Percentiles rank a stretch among this genome's conserved stretches.
These are phyloP conservation scores for Cocos nucifera DNA, from an alignment of 176 grass and related monocot genomes.

Conservation along the genomic window DNA sequence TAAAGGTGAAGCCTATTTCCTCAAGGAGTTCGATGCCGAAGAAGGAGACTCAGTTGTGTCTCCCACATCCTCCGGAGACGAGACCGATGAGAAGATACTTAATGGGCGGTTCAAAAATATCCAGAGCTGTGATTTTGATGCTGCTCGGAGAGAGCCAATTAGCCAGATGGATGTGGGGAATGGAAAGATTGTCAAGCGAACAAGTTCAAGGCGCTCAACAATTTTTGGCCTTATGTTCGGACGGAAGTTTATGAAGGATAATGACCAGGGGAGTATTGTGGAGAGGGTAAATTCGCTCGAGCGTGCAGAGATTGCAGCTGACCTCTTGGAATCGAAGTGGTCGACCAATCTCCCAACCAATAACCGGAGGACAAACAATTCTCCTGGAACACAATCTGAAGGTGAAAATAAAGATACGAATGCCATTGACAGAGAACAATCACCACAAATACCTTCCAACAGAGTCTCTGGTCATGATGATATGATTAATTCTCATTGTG, in stretches of 20 bases:
- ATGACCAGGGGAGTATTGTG: conserved; percentile 15
- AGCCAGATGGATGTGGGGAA: conserved; percentile 15
- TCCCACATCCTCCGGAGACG: conserved; percentile 45
- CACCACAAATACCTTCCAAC: not conserved
- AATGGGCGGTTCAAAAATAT: conserved; percentile 32
- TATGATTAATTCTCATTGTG: conserved; percentile 19
- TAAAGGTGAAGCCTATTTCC: conserved; percentile 83
- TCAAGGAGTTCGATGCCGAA: conserved; percentile 28
- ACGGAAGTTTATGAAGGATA: conserved; percentile 42
- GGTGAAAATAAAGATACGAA: conserved; percentile 15
- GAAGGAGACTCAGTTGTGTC: conserved; percentile 44
- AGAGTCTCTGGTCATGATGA: conserved; percentile 17
- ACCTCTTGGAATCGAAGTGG: conserved; percentile 82
- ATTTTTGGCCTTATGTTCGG: conserved; percentile 76
- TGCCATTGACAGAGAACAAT: conserved; percentile 16
- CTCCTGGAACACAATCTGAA: conserved; percentile 26
- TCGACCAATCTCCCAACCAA: conserved; percentile 48
- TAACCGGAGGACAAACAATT: conserved; percentile 16
- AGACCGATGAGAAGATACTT: conserved; percentile 22
- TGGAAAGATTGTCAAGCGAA: conserved; percentile 37
- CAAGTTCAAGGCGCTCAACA: conserved; percentile 23
- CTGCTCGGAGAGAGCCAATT: conserved; percentile 22
- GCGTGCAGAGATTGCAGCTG: conserved; percentile 71
- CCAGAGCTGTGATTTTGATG: conserved; percentile 36
- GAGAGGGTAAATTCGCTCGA: conserved; percentile 67